Base-by-base conservation (phyloP, 78 protist genomes). In the Dictyostelium capitatum region DNA sequence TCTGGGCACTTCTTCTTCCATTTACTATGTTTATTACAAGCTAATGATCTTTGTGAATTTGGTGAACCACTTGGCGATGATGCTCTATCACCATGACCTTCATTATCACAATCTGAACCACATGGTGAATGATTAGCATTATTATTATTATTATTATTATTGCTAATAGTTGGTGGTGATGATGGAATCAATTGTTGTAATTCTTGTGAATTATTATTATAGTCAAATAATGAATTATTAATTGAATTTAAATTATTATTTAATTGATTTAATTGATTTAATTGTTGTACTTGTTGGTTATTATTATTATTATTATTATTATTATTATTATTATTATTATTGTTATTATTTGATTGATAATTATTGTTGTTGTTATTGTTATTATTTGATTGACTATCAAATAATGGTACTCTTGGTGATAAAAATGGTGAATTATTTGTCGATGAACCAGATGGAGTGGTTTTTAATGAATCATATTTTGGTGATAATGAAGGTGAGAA, bases 1-100 rank as follows among this genome's bases (percentile, higher is more conserved):
- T 84, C 92, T 57, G 92, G 92, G 7, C 92, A 84, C 30, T 65
- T 51, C 82, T 84, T 84, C 25, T 84, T 84, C 92, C 92, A 84
- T 43, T 75, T 84, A 67, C 83, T 74, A 20, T 84, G 92, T 46
- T 75, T 84, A 53, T 47, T 19, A 43, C 92, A 84, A 2, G 92
- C 92, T 43, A 84, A 25, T 23, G 92, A 74, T n/a, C 92, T 56
- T n/a, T 25, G 11, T 19, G 32, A 37, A 59, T 59, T 59, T 69
- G 77, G 47, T 30, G 92, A 56, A 4, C 75, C 51, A 6, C 67
- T 67, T 48, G 89, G 89, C 1, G 51, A 80, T 8, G 89, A 82
- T 20, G 25, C 37, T 11, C 43, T 25, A 17, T 59, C 91, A 8
- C 77, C 92, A 9, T 17, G 51, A 1, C 43, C 8, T 4, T 51